phyloP scores from a whole-genome alignment of 768 basidiomycete genomes.

The Lentinus brumalis region DNA sequence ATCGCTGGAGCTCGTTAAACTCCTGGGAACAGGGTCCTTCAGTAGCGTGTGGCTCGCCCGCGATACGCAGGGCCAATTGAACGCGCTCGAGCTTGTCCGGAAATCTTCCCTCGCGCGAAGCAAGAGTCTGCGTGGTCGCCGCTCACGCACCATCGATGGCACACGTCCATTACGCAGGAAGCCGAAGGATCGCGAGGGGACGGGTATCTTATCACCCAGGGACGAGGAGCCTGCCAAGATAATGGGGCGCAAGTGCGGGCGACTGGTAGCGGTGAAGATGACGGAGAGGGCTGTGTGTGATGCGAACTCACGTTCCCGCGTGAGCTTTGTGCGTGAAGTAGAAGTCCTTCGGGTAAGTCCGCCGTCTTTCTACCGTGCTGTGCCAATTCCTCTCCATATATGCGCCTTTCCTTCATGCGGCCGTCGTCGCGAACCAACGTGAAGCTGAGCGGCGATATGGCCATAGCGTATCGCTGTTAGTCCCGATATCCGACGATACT shows the following conservation, averaged over 20 bases:
- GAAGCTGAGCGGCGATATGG: too few species aligned
- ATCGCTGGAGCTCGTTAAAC: conserved; percentile 49
- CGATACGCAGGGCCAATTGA: conserved; percentile 24
- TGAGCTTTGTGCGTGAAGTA: conserved; percentile 81
- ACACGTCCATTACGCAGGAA: conserved; percentile 16
- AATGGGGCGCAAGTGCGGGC: conserved; percentile 28
- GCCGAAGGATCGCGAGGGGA: conserved; percentile 5
- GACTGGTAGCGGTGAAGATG: conserved; percentile 58
- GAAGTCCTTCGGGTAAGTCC: conserved; percentile 73
- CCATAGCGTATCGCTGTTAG: neutral
- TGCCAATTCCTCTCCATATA: neutral
- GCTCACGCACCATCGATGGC: conserved; percentile 17
- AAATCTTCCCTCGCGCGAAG: conserved; percentile 27
- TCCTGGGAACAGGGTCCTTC: conserved; percentile 74
- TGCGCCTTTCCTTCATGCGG: neutral
- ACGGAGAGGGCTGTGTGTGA: conserved; percentile 45
- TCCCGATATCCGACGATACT: too few species aligned
- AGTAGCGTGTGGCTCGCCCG: conserved; percentile 75
- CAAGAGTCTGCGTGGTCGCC: conserved; percentile 23
- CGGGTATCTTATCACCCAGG: conserved; percentile 4
- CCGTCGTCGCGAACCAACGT: too few species aligned
- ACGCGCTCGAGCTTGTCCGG: conserved; percentile 29
- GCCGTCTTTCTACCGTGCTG: conserved; percentile 4
- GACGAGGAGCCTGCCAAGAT: conserved; percentile 7
- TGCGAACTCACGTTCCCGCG: conserved; percentile 70